Base-by-base conservation (phyloP, 257 asterid genomes). In the Cynanchum wilfordii region DNA sequence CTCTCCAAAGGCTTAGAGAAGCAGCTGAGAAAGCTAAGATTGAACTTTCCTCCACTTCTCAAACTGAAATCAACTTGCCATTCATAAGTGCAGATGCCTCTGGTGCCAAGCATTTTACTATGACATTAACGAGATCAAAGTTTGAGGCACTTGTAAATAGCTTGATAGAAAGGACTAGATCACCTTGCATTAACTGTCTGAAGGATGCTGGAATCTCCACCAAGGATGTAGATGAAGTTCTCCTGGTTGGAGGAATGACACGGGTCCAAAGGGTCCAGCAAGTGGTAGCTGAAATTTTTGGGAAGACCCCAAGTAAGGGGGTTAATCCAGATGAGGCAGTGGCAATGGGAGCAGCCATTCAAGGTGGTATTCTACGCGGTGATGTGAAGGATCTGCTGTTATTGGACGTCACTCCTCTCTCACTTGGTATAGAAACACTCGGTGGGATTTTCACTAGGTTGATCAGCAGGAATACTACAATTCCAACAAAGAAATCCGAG, bases 301-400 rank as follows among this genome's bases (percentile, higher is more conserved):
- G 91, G 65, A 89, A 87, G 84, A 71, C 84, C 66, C 93, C 96
- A 9, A 89, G 96, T 87, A 89, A 89, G 76, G 94, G 96, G 8
- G 96, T 87, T 69, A 89, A 87, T 67, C 96, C 96, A 2, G 96
- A 89, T 55, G 96, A 89, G 79, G 94, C 94, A 6, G 96, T 89
- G 75, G 91, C 94, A 49, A 89, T 89, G 96, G 96, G 96, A 36
- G 96, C 96, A 68, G 96, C 96, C 33, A 86, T 89, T 47, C 94
- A 89, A 76, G 96, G 96, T 30, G 96, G 91, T 44, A 89, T 89
- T 15, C 91, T 87, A 25, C 89, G 93, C 6, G 96, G 96, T 70
- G 94, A 87, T 69, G 96, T 87, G 54, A 89, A 87, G 45, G 96
- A 89, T 36, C 51, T 74, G 36, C 67, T 80, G 9, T 75, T 80